Evolutionary conservation across 1,284 basidiomycete genomes (phyloP), one percentile per base, ranked within the genome.

Genomic region (Ceratobasidium sp.): DNA sequence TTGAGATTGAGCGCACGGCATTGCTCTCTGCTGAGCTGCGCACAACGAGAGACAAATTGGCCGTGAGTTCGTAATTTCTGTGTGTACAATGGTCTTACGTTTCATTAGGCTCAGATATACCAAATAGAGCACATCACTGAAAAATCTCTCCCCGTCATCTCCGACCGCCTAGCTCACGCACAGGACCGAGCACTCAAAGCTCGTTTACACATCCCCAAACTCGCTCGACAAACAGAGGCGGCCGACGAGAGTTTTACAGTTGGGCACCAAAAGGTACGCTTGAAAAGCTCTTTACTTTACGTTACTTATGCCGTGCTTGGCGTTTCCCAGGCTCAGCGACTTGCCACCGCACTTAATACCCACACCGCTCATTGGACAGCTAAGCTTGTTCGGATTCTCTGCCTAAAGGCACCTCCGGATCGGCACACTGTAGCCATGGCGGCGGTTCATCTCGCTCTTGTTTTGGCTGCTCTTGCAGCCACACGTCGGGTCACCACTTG

Each of bases 1-100:
- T n/a, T 46, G 69, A 72, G 34, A 72, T 72, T 53, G 69, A 72
- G 56, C 69, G 69, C 16, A 72, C 69, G 31, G 69, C 69, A 11
- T 72, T 46, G 24, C 69, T 72, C 46, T 72, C 69, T 11, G 69
- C 69, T 8, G 69, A 72, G 31, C 48, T 72, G n/a, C 69, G 69
- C 22, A 53, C 43, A 24, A 49, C 69, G 29, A 48, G 48, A n/a
- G 58, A 72, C 16, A 41, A 72, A 46, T 34, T 72, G 13, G 31
- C 43, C 19, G 66, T 71, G 24, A n/a, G 58, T 59, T 24, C 22
- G 14, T 16, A 37, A 24, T 37, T 16, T 22, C 16, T n/a, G 34
- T 13, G 19, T 31, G 29, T 24, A 41, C 19, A 51, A 51, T 39
- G 61, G 2, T 61, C 69, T 72, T 34, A 72, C 48, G 7, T 27